Evolutionary conservation across 2,329 filamentous ascomycete species (phyloP), one percentile per base, ranked within the genome.

Genomic region (Neurospora crassa): DNA sequence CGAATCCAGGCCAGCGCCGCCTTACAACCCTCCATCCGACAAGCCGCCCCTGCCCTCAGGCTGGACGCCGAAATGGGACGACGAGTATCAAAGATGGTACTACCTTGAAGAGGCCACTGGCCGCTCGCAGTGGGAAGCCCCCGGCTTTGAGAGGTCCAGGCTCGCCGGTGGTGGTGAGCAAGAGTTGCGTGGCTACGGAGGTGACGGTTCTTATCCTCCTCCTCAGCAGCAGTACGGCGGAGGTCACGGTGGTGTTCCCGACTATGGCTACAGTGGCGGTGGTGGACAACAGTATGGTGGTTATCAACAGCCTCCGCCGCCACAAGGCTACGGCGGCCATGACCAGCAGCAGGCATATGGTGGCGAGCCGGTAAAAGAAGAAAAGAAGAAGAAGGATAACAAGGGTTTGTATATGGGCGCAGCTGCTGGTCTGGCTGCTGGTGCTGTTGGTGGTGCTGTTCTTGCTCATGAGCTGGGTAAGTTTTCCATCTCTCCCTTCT

Each of bases 31-130:
- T 8, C 77, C 77, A 2, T 29, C 79, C 1, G 78, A 79, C 70
- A 81, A 80, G 76, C 82, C 86, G 63, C 80, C 83, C 42, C 79
- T 88, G 69, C 81, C 87, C 34, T 74, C 82, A 67, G 87, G 87
- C 75, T 90, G 87, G 87, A 77, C 80, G 29, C 81, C 85, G 67
- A 84, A 87, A 75, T 89, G 84, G 80, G 87, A 89, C 74, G 84
- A 85, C 59, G 80, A 79, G 71, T 82, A 82, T 71, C 83, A 86
- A 75, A 83, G 85, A 69, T 88, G 85, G 80, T 90, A 84, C 80
- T 73, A 86, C 75, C 81, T 88, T 70, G 86, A 90, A 75, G 81
- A 85, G 70, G 79, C 85, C 43, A 87, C 85, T 12, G 86, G 86
- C 18, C 83, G 83, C 71, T 83, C 85, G 0, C 86, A 89, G 74